Evolutionary conservation across 2,329 filamentous ascomycete genomes (phyloP).

Genomic region (Trichoderma oligosporum): DNA sequence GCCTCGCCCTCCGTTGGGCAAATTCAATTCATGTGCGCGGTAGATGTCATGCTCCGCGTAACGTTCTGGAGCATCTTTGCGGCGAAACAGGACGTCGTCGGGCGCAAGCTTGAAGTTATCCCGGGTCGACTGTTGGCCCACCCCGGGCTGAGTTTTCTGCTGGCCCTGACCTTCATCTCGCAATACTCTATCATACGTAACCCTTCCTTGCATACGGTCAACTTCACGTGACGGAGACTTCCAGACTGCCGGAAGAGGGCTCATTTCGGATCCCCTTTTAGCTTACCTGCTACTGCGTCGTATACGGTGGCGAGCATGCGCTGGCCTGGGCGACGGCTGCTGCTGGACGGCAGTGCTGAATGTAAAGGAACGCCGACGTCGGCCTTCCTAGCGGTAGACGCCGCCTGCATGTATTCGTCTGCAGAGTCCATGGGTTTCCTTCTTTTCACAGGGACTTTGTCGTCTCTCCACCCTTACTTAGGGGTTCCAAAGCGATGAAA

Average conservation of each 20-base stretch:
- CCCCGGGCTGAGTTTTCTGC: background rate
- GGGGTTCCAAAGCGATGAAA: constrained; percentile 4
- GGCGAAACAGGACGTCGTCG: constrained; percentile 68
- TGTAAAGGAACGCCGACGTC: constrained; percentile 6
- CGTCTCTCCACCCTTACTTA: background rate
- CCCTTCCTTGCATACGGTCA: constrained; percentile 32
- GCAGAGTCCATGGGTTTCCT: background rate
- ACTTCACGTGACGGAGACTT: constrained; percentile 22
- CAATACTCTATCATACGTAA: constrained; percentile 27
- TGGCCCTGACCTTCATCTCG: constrained; percentile 21
- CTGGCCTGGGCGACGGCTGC: constrained; percentile 21
- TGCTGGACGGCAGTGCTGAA: background rate
- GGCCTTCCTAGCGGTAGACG: background rate
- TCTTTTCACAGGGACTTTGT: background rate
- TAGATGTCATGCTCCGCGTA: constrained; percentile 71
- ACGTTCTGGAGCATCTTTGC: constrained; percentile 59
- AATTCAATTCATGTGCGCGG: constrained; percentile 57
- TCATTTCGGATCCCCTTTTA: constrained; percentile 7
- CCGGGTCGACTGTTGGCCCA: constrained; percentile 15
- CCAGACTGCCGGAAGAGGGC: constrained; percentile 7
- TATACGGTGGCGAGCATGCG: constrained; percentile 56
- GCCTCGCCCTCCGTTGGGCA: constrained; percentile 43
- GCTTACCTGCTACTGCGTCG: constrained; percentile 67
- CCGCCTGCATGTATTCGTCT: background rate
- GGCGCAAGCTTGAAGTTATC: constrained; percentile 47